Conservation (phyloP, 495 filamentous ascomycete species). For the Platismatia glauca region DNA sequence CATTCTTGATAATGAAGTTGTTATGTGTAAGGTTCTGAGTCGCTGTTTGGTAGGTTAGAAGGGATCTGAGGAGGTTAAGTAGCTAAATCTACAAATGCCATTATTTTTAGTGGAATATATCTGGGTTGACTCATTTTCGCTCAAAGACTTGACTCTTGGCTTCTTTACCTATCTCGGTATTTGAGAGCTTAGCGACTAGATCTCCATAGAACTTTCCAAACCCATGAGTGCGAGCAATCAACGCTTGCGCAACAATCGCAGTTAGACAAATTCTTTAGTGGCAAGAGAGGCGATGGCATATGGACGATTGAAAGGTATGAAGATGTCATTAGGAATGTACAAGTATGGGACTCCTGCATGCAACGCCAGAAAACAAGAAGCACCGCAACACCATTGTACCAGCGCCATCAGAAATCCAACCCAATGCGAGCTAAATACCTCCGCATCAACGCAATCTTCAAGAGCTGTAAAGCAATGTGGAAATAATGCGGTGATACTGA, state of each 20-base stretch:
- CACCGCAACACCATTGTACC: no score
- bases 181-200: not conserved
- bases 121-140: not conserved
- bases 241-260: not conserved
- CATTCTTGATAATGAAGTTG: not conserved
- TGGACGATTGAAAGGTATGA: not conserved
- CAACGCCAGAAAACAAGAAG: no score
- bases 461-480: not conserved
- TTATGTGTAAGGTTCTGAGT: not conserved
- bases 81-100: not conserved
- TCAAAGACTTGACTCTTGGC: not conserved
- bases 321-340: not conserved
- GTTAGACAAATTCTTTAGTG: not conserved
- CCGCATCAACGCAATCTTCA: no score
- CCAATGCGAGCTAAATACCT: no score
- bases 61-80: not conserved
- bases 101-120: slow-evolving; percentile 2
- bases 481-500: not conserved
- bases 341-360: not conserved
- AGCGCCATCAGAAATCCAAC: no score
- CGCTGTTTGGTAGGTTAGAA: not conserved
- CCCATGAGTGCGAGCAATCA: not conserved
- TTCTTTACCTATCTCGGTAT: not conserved
- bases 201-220: not conserved
- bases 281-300: not conserved